A percentile compares a stretch with the other conserved stretches of the same genome.
Conservation (phyloP, 805 yeast genomes). For the Lipomyces sp. region DNA sequence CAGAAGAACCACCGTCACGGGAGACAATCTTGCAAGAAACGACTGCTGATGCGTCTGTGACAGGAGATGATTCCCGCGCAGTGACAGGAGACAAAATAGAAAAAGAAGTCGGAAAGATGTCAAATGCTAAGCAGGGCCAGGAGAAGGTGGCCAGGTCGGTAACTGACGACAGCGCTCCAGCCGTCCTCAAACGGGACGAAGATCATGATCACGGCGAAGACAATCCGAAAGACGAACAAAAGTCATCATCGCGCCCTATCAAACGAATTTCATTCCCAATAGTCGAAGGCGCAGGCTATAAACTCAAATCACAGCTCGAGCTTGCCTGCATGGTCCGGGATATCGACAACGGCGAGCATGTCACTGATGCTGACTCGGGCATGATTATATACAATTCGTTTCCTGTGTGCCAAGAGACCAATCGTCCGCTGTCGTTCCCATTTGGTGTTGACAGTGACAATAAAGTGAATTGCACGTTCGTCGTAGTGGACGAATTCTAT, state of each 20-base stretch:
- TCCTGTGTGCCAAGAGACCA: constrained; percentile 69
- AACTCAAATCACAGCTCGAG: neutral
- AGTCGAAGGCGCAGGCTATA: constrained; percentile 21
- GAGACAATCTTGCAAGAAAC: neutral
- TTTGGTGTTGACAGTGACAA: constrained; percentile 55
- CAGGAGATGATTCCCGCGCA: constrained; percentile 21
- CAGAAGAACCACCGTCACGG: neutral
- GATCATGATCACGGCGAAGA: neutral
- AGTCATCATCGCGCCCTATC: constrained; percentile 3
- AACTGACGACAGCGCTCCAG: neutral
- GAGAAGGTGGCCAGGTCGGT: constrained; percentile 2
- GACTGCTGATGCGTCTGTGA: neutral
- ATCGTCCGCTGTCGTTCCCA: constrained; percentile 58
- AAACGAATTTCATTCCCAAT: constrained; percentile 11
- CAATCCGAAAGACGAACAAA: neutral
- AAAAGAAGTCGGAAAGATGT: neutral
- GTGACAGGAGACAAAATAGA: constrained; percentile 17
- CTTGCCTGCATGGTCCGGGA: constrained; percentile 66
- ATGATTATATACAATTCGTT: constrained; percentile 62
- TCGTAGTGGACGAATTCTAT: constrained; percentile 65
- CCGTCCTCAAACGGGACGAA: neutral
- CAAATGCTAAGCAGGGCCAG: constrained; percentile 4
- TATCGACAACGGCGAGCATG: constrained; percentile 78
- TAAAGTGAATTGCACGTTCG: constrained; percentile 63
- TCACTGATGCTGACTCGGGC: constrained; percentile 59